Percentiles rank a stretch among this genome's conserved stretches.
Conservation (phyloP, 2,329 filamentous ascomycete genomes). For the Arthrobotrys entomopaga region DNA sequence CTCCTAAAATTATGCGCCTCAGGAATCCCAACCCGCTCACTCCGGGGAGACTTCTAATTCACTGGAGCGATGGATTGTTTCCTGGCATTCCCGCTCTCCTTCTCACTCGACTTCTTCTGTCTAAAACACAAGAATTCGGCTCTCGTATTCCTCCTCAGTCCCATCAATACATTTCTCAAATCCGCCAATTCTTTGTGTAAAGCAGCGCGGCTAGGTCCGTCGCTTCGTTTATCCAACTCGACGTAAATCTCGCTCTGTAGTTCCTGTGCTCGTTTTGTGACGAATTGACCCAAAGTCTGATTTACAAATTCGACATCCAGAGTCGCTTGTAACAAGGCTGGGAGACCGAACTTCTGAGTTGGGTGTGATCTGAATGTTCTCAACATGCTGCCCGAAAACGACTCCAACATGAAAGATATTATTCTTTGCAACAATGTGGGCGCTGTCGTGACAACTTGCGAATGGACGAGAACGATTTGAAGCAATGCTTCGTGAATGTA, state of each 20-base stretch:
- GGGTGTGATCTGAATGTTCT: slow-evolving; percentile 76
- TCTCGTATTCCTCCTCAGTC: slow-evolving; percentile 80
- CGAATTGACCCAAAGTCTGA: slow-evolving; percentile 90
- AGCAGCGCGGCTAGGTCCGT: slow-evolving; percentile 80
- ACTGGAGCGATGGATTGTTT: slow-evolving; percentile 12
- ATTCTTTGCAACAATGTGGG: slow-evolving; percentile 80
- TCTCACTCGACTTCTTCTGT: slow-evolving; percentile 52
- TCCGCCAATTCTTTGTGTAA: slow-evolving; percentile 89
- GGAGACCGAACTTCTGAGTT: slow-evolving; percentile 73
- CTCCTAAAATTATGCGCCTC: slow-evolving; percentile 3
- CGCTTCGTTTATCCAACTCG: slow-evolving; percentile 86
- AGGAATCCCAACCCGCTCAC: slow-evolving; percentile 8
- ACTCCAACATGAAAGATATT: slow-evolving; percentile 85
- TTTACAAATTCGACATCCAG: slow-evolving; percentile 97
- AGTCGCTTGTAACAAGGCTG: slow-evolving; percentile 93
- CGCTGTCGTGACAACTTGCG: slow-evolving; percentile 83
- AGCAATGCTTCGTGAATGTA: slow-evolving; percentile 92
- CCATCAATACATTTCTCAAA: slow-evolving; percentile 87
- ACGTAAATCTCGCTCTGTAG: slow-evolving; percentile 91
- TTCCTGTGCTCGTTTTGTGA: slow-evolving; percentile 81
- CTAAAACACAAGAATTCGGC: slow-evolving; percentile 73
- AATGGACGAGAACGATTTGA: slow-evolving; percentile 87
- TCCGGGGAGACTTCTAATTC: slow-evolving; percentile 20
- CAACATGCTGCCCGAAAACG: slow-evolving; percentile 81
- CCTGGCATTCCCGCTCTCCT: slow-evolving; percentile 4